Evolutionary conservation across 2,329 filamentous ascomycete genomes (phyloP), one percentile per base, ranked within the genome.

Genomic region (Penicillium brevicompactum): DNA sequence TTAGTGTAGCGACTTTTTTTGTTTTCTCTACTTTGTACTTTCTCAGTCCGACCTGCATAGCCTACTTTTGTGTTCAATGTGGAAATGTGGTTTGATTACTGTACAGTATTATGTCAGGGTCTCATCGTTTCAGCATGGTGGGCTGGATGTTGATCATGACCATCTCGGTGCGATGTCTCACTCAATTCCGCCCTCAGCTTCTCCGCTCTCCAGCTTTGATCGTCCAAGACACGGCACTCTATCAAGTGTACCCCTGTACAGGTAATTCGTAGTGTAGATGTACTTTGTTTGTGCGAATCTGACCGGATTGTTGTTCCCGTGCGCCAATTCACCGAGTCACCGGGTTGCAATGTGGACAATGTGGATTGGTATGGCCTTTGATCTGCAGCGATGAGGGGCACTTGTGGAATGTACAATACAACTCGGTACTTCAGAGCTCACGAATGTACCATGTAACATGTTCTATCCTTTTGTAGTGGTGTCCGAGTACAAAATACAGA

Each of bases 41-140:
- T 38, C 45, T 38, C 44, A 18, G 48, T 49, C 52, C 46, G 46
- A 49, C 45, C 38, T 10, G 38, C 38, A 41, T 21, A 41, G 38
- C 38, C 38, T 37, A 37, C 34, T 8, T 11, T 8, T 34, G 11
- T 8, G 10, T 34, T 34, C 34, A n/a, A 24, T 52, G 9, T 50
- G 10, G 46, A 61, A 56, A 93, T 69, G 88, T 90, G 24, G 24
- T 27, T 27, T 27, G 4, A 27, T 27, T 27, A 18, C 18, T 18
- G 18, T 18, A 18, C 18, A 1, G 18, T 18, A 27, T 27, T 6
- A 27, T 27, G 24, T 56, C 38, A 22, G 38, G 38, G 38, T 41
- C 38, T 41, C 38, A 11, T 21, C n/a, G 38, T 41, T 41, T 41
- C 38, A 41, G 38, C 5, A 7, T 18, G 18, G 38, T 21, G 38